These are phyloP conservation scores for Chlorella sp. DNA, from an alignment of 139 green algal genomes.

Conservation along the genomic window DNA sequence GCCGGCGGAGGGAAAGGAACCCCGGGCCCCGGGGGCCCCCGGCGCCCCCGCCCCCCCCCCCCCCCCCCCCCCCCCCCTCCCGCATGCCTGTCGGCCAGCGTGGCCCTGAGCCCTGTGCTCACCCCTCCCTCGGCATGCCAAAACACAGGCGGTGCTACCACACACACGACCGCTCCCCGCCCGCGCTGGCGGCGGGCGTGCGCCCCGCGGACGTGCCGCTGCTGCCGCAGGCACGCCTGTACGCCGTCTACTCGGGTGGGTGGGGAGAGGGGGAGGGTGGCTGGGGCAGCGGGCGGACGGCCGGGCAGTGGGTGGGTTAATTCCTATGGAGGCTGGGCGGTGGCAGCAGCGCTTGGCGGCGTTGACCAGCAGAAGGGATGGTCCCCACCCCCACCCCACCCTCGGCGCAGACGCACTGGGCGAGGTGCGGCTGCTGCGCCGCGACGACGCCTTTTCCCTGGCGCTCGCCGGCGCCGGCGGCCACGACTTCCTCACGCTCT, in stretches of 20 bases:
- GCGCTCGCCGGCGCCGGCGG: constrained; percentile 3
- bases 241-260: constrained; percentile 39
- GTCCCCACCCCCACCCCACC: neutral
- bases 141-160: neutral
- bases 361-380: neutral
- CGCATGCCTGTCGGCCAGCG: no score
- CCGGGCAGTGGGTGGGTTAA: neutral
- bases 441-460: neutral
- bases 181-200: constrained; percentile 24
- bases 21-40: no score
- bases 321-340: neutral
- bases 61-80: no score
- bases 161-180: constrained; percentile 10
- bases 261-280: neutral
- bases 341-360: neutral
- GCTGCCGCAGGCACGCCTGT: constrained; percentile 6
- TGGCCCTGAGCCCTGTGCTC: no score
- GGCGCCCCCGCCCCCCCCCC: no score
- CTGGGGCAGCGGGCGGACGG: neutral
- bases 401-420: no score
- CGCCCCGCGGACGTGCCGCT: constrained; percentile 52
- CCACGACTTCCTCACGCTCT: constrained; percentile 41
- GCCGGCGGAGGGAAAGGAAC: no score
- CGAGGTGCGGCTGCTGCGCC: neutral
- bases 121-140: no score